phyloP scores from a whole-genome alignment of 2,329 filamentous ascomycete genomes.

The Colletotrichum plurivorum region DNA sequence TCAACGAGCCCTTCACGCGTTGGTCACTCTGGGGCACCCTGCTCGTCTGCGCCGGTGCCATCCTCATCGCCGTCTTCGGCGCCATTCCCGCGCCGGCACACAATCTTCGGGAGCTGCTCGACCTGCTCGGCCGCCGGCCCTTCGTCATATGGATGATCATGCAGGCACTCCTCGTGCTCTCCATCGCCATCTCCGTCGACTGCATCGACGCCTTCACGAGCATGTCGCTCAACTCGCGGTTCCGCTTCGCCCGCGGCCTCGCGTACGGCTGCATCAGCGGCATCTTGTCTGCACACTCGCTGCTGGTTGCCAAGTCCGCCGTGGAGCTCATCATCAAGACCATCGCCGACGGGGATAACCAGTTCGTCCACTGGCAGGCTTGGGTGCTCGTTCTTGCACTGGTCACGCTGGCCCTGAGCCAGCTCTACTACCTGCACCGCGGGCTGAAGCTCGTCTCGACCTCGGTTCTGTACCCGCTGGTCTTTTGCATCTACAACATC shows the following conservation, averaged over 20 bases:
- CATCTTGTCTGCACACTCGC: conserved; percentile 91
- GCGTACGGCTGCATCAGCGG: conserved; percentile 92
- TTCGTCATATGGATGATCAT: conserved; percentile 93
- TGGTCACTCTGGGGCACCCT: conserved; percentile 94
- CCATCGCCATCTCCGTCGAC: conserved; percentile 75
- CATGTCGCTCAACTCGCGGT: conserved; percentile 72
- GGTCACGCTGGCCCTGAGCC: conserved; percentile 84
- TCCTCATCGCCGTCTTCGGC: conserved; percentile 93
- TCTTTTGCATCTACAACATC: conserved; percentile 99
- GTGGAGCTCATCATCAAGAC: conserved; percentile 94
- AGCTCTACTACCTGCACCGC: conserved; percentile 95
- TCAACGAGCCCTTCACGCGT: conserved; percentile 93
- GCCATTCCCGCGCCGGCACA: conserved; percentile 95
- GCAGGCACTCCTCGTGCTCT: conserved; percentile 80
- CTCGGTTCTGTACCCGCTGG: conserved; percentile 94
- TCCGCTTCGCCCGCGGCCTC: conserved; percentile 85
- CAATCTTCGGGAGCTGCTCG: conserved; percentile 84
- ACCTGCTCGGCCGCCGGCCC: conserved; percentile 78
- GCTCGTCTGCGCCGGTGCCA: conserved; percentile 88
- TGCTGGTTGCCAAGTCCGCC: conserved; percentile 95
- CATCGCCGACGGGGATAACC: conserved; percentile 86
- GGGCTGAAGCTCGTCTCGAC: conserved; percentile 96
- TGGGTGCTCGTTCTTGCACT: conserved; percentile 92
- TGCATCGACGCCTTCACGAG: conserved; percentile 66
- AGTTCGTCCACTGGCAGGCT: conserved; percentile 95